Conservation (phyloP, 306 rosid genomes). For the Gleditsia sinensis region DNA sequence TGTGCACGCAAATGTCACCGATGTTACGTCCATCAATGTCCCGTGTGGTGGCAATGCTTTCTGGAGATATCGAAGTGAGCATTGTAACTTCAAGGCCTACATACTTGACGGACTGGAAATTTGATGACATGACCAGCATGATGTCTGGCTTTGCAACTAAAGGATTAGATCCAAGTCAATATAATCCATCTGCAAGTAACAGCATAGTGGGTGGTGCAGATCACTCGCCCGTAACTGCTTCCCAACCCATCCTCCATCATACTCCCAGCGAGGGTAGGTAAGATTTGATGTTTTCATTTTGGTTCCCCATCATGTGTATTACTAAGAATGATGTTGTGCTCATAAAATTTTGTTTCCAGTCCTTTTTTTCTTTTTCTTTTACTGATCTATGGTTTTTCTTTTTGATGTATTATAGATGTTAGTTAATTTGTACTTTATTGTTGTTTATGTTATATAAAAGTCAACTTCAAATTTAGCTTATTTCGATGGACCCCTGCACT, state of each 20-base stretch:
- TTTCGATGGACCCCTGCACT: no score
- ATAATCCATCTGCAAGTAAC: no score
- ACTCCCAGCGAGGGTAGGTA: constrained; percentile 16
- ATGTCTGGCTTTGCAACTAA: background rate
- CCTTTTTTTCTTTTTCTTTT: no score
- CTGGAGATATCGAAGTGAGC: constrained; percentile 63
- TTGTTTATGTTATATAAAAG: no score
- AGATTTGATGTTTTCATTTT: background rate
- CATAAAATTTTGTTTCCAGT: background rate
- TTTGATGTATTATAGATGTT: no score
- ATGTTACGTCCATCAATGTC: background rate
- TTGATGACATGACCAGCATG: background rate
- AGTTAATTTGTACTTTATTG: no score
- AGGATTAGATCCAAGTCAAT: no score
- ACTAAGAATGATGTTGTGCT: background rate
- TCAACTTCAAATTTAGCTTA: no score
- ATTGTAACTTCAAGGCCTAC: constrained; percentile 57
- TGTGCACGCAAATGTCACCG: background rate
- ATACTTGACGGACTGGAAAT: constrained; percentile 49
- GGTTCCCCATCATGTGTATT: background rate
- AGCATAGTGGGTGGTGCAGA: background rate
- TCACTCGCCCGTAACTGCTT: background rate
- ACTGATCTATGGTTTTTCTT: no score
- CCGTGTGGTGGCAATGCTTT: constrained; percentile 54
- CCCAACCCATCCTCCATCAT: background rate